phyloP scores from a whole-genome alignment of 805 yeast species.

The Spathaspora girioi region DNA sequence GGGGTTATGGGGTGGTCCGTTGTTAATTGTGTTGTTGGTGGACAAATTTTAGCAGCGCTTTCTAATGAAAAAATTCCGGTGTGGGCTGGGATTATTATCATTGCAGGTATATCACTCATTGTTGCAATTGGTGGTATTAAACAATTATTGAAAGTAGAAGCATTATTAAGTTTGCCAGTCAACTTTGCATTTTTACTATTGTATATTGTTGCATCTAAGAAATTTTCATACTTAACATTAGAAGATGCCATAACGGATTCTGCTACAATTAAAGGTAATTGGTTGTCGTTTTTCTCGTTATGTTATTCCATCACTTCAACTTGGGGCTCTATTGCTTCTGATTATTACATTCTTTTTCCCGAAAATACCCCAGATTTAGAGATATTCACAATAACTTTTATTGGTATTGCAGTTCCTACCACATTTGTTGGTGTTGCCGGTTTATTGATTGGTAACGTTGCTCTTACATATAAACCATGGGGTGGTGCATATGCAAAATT shows the following conservation, averaged over 20 bases:
- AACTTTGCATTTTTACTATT: conserved; percentile 61
- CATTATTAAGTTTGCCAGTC: conserved; percentile 66
- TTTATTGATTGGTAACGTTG: conserved; percentile 63
- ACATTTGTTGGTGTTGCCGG: conserved; percentile 75
- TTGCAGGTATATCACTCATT: conserved; percentile 57
- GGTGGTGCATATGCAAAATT: conserved; percentile 45
- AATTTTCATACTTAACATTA: conserved; percentile 32
- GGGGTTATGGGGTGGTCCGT: conserved; percentile 94
- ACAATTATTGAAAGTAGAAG: conserved; percentile 65
- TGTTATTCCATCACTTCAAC: conserved; percentile 78
- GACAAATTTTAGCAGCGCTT: conserved; percentile 69
- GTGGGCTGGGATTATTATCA: conserved; percentile 71
- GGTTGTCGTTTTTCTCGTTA: conserved; percentile 69
- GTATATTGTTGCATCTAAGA: conserved; percentile 56
- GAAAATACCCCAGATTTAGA: conserved; percentile 57
- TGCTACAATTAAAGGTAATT: conserved; percentile 56
- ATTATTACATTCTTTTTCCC: conserved; percentile 79
- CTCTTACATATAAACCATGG: conserved; percentile 58
- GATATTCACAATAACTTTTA: conserved; percentile 58
- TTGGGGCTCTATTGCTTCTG: conserved; percentile 87
- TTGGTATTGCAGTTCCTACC: conserved; percentile 69
- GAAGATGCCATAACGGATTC: conserved; percentile 24
- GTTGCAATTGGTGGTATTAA: conserved; percentile 79
- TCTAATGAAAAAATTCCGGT: conserved; percentile 65
- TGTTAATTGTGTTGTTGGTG: conserved; percentile 85